Evolutionary conservation across 768 basidiomycete genomes (phyloP).

Genomic region (Lentinula sp.): DNA sequence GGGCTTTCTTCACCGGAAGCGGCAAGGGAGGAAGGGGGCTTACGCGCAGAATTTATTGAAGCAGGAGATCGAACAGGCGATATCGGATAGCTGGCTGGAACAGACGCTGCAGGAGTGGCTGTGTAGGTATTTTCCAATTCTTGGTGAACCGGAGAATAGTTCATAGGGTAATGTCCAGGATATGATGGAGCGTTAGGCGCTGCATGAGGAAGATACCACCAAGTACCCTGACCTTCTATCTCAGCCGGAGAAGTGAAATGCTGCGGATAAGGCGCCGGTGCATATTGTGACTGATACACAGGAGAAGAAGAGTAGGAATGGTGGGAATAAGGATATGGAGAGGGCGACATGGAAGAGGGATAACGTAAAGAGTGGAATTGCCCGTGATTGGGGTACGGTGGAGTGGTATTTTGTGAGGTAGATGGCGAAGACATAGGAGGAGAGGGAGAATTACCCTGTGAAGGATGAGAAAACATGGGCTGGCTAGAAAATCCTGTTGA

Average conservation of each 20-base stretch:
- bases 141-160: conserved; percentile 21
- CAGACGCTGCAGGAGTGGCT: conserved; percentile 13
- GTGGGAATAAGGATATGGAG: conserved; percentile 30
- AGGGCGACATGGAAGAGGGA: conserved; percentile 20
- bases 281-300: conserved; percentile 32
- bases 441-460: conserved; percentile 16
- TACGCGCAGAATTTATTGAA: not conserved
- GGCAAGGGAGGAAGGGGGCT: conserved; percentile 4
- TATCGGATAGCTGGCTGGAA: conserved; percentile 12
- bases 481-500: conserved; percentile 22
- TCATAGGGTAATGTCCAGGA: conserved; percentile 23
- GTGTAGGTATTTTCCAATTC: conserved; percentile 17
- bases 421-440: conserved; percentile 16
- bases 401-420: conserved; percentile 15
- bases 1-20: not conserved
- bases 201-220: conserved; percentile 45
- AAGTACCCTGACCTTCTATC: conserved; percentile 39
- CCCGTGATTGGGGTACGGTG: conserved; percentile 19
- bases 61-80: conserved; percentile 3
- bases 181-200: conserved; percentile 20
- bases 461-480: conserved; percentile 21
- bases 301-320: conserved; percentile 28
- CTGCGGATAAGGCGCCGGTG: conserved; percentile 29
- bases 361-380: conserved; percentile 31
- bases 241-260: conserved; percentile 23